A percentile compares a stretch with the other conserved stretches of the same genome.
phyloP scores from a whole-genome alignment of 2,329 filamentous ascomycete species.

The Polychaeton citri region DNA sequence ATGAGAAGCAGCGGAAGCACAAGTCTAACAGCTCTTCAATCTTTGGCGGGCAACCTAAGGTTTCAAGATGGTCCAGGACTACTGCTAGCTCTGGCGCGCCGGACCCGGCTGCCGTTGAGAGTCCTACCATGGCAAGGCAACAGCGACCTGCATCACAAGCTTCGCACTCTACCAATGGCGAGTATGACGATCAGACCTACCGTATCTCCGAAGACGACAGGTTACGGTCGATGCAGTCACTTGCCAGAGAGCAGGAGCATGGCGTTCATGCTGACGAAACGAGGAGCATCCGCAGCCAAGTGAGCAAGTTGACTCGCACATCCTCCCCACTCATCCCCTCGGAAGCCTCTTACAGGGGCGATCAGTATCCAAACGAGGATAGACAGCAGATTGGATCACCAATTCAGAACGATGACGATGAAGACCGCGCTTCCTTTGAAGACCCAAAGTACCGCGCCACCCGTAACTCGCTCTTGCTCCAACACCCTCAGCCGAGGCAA shows the following conservation, averaged over 20 bases:
- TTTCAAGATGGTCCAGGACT: slow-evolving; percentile 94
- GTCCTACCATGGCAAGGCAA: slow-evolving; percentile 10
- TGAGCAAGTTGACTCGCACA: slow-evolving; percentile 23
- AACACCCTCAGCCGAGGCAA: slow-evolving; percentile 64
- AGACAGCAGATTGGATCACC: slow-evolving; percentile 10
- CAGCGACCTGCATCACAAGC: slow-evolving; percentile 44
- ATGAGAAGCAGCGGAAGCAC: slow-evolving; percentile 73
- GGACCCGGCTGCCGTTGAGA: slow-evolving; percentile 16
- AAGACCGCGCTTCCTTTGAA: slow-evolving; percentile 26
- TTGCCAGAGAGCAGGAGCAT: slow-evolving; percentile 7
- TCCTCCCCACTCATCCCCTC: slow-evolving; percentile 43
- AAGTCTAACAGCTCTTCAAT: slow-evolving; percentile 71
- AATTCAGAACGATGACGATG: slow-evolving; percentile 13
- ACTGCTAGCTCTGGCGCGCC: slow-evolving; percentile 71
- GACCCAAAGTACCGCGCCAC: slow-evolving; percentile 74
- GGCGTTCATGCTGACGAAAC: slow-evolving; percentile 10
- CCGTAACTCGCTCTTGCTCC: slow-evolving; percentile 64
- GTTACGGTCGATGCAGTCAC: slow-evolving; percentile 26
- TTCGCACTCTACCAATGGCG: slow-evolving; percentile 64
- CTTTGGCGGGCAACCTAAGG: slow-evolving; percentile 59
- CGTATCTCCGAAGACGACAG: slow-evolving; percentile 47
- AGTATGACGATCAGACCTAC: slow-evolving; percentile 37
- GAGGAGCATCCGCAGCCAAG: slow-evolving; percentile 23
- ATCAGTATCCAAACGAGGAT: slow-evolving; percentile 10
- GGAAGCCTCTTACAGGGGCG: slow-evolving; percentile 26